Percentiles rank a stretch among this genome's conserved stretches.
These are phyloP conservation scores for Pinguiococcus pyrenoidosus DNA, from an alignment of 108 stramenopile genomes.

Conservation along the genomic window DNA sequence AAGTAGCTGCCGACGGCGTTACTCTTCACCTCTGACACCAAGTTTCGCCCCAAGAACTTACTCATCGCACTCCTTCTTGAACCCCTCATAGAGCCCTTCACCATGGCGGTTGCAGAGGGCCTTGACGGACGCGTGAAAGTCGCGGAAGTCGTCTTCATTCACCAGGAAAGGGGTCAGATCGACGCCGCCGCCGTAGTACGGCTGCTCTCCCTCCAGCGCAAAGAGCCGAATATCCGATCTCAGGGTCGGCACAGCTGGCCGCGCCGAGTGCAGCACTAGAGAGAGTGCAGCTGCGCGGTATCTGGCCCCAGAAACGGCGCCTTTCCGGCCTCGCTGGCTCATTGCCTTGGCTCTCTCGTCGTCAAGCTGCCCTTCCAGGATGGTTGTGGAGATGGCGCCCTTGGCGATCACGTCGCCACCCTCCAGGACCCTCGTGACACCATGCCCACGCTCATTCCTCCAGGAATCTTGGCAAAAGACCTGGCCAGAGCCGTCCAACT, in stretches of 20 bases:
- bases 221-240: constrained; percentile 63
- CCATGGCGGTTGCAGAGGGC: constrained; percentile 36
- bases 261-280: constrained; percentile 57
- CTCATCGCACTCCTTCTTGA: constrained; percentile 67
- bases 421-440: constrained; percentile 67
- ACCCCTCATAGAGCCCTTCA: constrained; percentile 32
- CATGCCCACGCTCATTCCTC: constrained; percentile 3
- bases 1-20: too few species aligned
- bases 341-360: constrained; percentile 9
- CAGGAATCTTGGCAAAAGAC: background rate
- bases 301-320: constrained; percentile 49
- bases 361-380: constrained; percentile 52
- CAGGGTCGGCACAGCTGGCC: constrained; percentile 61
- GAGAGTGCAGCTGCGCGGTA: constrained; percentile 68
- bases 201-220: background rate
- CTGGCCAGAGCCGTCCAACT: background rate
- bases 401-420: constrained; percentile 65
- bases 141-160: constrained; percentile 51
- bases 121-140: constrained; percentile 46
- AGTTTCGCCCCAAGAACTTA: too few species aligned
- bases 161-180: constrained; percentile 73
- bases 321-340: constrained; percentile 6
- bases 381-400: constrained; percentile 66
- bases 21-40: too few species aligned
- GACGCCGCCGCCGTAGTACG: constrained; percentile 54